These are phyloP conservation scores for Pyrenula aspistea DNA, from an alignment of 495 filamentous ascomycete genomes.

Conservation along the genomic window DNA sequence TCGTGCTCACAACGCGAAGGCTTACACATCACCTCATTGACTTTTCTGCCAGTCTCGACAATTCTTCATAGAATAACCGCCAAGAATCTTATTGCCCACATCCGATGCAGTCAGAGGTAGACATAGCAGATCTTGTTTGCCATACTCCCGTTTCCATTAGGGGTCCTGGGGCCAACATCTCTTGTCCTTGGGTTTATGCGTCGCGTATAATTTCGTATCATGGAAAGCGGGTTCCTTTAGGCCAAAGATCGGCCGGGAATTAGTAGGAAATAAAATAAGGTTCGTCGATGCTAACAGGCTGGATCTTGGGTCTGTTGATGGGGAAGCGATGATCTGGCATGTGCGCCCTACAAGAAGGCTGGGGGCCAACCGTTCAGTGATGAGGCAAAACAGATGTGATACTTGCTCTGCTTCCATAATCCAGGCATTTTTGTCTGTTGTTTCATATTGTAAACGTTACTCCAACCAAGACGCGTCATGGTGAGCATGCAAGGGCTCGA, in stretches of 20 bases:
- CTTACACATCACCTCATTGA: neutral
- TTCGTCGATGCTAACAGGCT: neutral
- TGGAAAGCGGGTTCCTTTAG: neutral
- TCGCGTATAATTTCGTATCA: neutral
- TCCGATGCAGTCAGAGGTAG: neutral
- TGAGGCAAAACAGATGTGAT: neutral
- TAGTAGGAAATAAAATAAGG: neutral
- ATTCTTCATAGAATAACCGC: neutral
- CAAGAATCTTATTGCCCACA: neutral
- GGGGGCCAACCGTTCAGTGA: neutral
- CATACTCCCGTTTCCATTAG: neutral
- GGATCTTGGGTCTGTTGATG: neutral
- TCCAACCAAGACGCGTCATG: too few relatives aligned
- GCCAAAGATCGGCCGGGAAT: neutral
- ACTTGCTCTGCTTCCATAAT: neutral
- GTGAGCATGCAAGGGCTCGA: too few relatives aligned
- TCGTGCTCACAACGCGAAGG: neutral
- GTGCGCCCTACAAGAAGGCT: neutral
- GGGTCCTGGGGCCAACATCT: neutral
- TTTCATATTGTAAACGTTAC: too few relatives aligned
- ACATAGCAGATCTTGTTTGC: neutral
- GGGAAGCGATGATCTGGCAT: neutral
- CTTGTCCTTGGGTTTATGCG: neutral
- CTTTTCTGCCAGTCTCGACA: neutral
- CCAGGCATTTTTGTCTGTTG: too few relatives aligned